Conservation (phyloP, 73 alveolate genomes). For the Paramecium bursaria region DNA sequence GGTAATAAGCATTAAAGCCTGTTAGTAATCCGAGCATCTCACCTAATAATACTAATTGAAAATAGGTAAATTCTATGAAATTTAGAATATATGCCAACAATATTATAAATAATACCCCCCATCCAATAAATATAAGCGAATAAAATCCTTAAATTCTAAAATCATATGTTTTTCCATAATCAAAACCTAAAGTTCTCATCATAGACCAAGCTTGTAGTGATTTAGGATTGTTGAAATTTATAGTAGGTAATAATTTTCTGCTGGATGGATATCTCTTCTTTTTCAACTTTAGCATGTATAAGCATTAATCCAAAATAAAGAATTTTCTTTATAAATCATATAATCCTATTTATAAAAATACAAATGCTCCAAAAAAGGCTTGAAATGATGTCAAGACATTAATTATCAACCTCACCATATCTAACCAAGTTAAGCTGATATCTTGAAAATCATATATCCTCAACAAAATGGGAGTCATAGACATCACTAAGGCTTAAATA, state of each 20-base stretch:
- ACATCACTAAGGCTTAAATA: background rate
- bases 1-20: conserved; percentile 17
- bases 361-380: conserved; percentile 36
- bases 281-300: conserved; percentile 23
- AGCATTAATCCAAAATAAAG: conserved; percentile 41
- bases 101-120: background rate
- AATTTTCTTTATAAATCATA: conserved; percentile 58
- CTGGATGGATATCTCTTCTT: background rate
- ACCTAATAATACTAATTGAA: conserved; percentile 9
- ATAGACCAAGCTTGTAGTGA: conserved; percentile 56
- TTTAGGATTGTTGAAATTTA: conserved; percentile 43
- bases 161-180: conserved; percentile 51
- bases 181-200: conserved; percentile 28
- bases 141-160: conserved; percentile 40
- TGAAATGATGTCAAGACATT: conserved; percentile 13
- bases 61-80: background rate
- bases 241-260: conserved; percentile 41
- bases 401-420: conserved; percentile 7
- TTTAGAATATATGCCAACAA: conserved; percentile 22
- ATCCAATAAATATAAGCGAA: conserved; percentile 7
- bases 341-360: conserved; percentile 33
- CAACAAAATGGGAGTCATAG: background rate
- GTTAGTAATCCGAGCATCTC: conserved; percentile 9
- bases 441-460: conserved; percentile 7
- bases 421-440: background rate